Evolutionary conservation across 2,329 filamentous ascomycete genomes (phyloP).

Genomic region (Claviceps paspali): DNA sequence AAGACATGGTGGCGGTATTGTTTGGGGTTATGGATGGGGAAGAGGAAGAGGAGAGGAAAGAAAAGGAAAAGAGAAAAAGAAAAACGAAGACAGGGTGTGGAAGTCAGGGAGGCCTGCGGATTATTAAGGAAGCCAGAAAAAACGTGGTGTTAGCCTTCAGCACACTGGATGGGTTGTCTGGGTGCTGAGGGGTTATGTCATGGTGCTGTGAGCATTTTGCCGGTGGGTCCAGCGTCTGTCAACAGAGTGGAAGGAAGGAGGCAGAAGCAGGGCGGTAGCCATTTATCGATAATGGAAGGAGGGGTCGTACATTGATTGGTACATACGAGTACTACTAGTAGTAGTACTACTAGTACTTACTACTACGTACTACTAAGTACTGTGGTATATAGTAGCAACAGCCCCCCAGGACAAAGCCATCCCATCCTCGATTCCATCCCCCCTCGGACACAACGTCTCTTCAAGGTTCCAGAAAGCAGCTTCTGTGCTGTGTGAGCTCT

Average conservation of each 20-base stretch:
- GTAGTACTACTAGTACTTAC: no score
- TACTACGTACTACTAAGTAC: no score
- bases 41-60: constrained; percentile 9
- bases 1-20: constrained; percentile 56
- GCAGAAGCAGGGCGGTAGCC: not conserved
- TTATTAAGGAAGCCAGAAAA: constrained; percentile 12
- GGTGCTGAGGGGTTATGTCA: constrained; percentile 20
- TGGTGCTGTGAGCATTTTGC: constrained; percentile 6
- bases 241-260: not conserved
- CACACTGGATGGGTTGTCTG: constrained; percentile 1
- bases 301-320: no score
- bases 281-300: not conserved
- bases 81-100: constrained; percentile 10
- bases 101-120: constrained; percentile 13
- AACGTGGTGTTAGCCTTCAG: constrained; percentile 1
- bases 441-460: no score
- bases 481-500: no score
- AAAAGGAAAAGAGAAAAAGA: constrained; percentile 7
- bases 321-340: no score
- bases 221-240: constrained; percentile 7
- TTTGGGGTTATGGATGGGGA: constrained; percentile 10
- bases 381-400: no score
- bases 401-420: no score
- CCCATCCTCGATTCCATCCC: no score
- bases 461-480: no score